Evolutionary conservation across 768 basidiomycete genomes (phyloP), one percentile per base, ranked within the genome.

Genomic region (Russula sp.): DNA sequence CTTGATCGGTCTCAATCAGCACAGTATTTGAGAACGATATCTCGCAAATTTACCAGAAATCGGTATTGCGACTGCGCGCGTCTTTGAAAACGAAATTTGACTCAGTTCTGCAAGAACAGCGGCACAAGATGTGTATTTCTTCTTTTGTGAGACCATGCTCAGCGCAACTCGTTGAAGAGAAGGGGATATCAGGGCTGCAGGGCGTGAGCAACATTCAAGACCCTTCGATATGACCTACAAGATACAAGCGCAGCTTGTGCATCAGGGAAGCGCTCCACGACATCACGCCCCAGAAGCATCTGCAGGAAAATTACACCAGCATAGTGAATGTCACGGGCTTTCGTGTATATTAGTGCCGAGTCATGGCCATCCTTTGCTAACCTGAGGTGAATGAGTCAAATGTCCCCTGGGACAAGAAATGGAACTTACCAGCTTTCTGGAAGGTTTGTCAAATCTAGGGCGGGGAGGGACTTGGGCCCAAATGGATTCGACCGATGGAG

Each of bases 401-500:
- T 14, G 34, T 22, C 8, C 22, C n/a, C 20, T 47, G 16, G 20
- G 29, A 39, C 32, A 52, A 32, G 10, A 14, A 64, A 22, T 39
- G 73, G 25, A 14, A 73, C 68, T 73, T 70, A 74, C 88, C 87
- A 73, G 73, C 76, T 66, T 73, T 79, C 71, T 47, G 79, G 76
- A 13, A 75, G 68, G 34, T 51, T 66, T 29, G 68, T 66, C 29
- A 72, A 70, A 22, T 75, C 72, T 16, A 65, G 56, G 35, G 60
- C 63, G 20, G 61, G 45, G 18, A 68, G 63, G 3, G 70, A 73
- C 66, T 13, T 74, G 68, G 59, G 61, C 4, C 80, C 80, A 66
- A 96, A 91, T 0, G 86, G 83, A 67, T 97, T 93, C 3, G 94
- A 96, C 18, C 85, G 79, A 68, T 96, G 88, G 36, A 94, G 75